Evolutionary conservation across 2,329 filamentous ascomycete species (phyloP), one percentile per base, ranked within the genome.

Genomic region (Byssochlamys sp.): DNA sequence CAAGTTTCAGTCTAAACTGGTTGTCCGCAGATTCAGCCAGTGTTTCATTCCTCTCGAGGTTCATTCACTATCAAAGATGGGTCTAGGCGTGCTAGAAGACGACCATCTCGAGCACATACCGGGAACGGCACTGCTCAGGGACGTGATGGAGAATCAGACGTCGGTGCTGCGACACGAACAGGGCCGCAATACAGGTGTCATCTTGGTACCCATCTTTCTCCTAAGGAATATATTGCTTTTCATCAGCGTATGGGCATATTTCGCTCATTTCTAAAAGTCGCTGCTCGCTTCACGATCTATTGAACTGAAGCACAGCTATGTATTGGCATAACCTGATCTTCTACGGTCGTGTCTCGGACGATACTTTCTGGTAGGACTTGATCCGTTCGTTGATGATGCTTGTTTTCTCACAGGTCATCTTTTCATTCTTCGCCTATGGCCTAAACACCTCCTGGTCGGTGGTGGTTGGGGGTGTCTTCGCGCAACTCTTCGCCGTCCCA

Each of bases 371-470:
- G 27, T 62, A 60, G 29, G 66, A 68, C 57, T 64, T 69, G 12
- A 39, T 69, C 45, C 62, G 68, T 1, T 68, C 69, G 3, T 66
- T 71, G 19, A 64, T 63, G 60, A 64, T 69, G 67, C 53, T 71
- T n/a, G 62, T 68, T 14, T 69, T 66, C 59, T 60, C 65, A n/a
- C 64, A 67, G 35, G 65, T 66, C 9, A 57, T 66, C 12, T 67
- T 67, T 53, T 63, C 62, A 53, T 63, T 67, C 65, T 57, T 68
- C 53, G 63, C 67, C 31, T 62, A 69, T 61, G 62, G 61, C 59
- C 39, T 62, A 35, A 61, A 57, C 54, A 61, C 60, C 48, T 59
- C 60, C 14, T 69, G 66, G 65, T 61, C 67, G 52, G 66, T 69
- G 25, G 65, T 63, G 57, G 62, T 67, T 54, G 62, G 62, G 5